Conservation (phyloP, 139 green algal genomes). For the Chlorella sp. region DNA sequence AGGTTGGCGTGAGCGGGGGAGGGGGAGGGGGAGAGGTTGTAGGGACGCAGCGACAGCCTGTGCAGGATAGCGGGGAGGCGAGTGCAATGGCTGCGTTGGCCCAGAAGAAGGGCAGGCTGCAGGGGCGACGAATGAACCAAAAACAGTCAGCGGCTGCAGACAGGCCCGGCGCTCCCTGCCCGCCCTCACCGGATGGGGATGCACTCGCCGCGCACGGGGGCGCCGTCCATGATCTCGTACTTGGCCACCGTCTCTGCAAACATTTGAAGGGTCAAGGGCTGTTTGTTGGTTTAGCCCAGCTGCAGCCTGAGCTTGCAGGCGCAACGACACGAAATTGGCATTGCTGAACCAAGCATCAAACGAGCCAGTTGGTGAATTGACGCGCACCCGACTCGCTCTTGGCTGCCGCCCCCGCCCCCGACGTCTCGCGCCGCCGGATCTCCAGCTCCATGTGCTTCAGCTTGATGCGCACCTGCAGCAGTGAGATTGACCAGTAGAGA, state of each 20-base stretch:
- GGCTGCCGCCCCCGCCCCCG: constrained; percentile 75
- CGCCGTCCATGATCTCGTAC: constrained; percentile 99
- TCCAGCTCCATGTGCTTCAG: constrained; percentile 99
- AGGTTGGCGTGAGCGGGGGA: constrained; percentile 95
- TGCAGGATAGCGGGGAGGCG: too few species aligned
- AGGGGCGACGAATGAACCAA: too few species aligned
- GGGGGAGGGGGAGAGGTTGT: constrained; percentile 95
- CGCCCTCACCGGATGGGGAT: constrained; percentile 85
- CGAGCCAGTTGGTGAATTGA: too few species aligned
- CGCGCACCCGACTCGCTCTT: constrained; percentile 84
- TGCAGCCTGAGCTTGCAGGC: too few species aligned
- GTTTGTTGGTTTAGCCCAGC: too few species aligned
- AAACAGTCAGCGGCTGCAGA: too few species aligned
- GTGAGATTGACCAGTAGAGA: too few species aligned
- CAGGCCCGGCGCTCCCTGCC: neutral
- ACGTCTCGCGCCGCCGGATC: constrained; percentile 94
- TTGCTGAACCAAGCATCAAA: too few species aligned
- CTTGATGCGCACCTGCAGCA: constrained; percentile 55
- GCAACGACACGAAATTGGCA: too few species aligned
- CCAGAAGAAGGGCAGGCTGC: too few species aligned
- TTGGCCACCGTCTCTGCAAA: constrained; percentile 89
- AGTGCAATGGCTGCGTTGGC: too few species aligned
- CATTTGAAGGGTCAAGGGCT: too few species aligned
- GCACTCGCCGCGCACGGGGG: constrained; percentile 90
- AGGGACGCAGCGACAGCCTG: constrained; percentile 95